phyloP scores from a whole-genome alignment of 2,329 filamentous ascomycete species.

The Xylaria sp. region DNA sequence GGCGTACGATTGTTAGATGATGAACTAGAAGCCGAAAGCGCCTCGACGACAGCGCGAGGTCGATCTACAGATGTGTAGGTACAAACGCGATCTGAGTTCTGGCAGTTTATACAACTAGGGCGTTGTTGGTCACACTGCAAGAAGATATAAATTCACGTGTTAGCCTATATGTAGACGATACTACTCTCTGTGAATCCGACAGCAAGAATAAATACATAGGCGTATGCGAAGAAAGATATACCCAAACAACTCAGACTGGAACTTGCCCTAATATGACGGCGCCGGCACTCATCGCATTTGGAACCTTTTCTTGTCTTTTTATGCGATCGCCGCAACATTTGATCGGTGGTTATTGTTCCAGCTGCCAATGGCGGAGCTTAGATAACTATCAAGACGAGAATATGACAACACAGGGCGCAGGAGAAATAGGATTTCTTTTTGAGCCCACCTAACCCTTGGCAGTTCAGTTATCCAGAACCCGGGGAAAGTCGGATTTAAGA shows the following conservation, averaged over 20 bases:
- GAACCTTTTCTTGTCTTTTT: slow-evolving; percentile 35
- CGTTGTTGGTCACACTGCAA: slow-evolving; percentile 33
- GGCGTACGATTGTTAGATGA: slow-evolving; percentile 4
- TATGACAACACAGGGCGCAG: background rate
- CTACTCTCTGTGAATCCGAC: too few species aligned
- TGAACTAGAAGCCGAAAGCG: background rate
- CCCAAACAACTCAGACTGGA: background rate
- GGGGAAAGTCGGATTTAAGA: slow-evolving; percentile 15
- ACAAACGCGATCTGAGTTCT: slow-evolving; percentile 30
- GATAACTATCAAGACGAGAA: background rate
- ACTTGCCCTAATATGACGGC: slow-evolving; percentile 37
- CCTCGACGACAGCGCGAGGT: background rate
- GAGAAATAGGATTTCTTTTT: background rate
- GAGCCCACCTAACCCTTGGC: background rate
- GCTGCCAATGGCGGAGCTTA: background rate
- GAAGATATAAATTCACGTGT: background rate
- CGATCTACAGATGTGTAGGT: slow-evolving; percentile 20
- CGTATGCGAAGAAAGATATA: background rate
- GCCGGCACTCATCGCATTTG: slow-evolving; percentile 32
- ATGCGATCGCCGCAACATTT: slow-evolving; percentile 31
- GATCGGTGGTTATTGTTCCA: background rate
- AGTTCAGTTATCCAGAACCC: background rate
- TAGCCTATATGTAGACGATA: slow-evolving; percentile 6
- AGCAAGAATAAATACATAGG: background rate
- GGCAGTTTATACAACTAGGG: slow-evolving; percentile 32